Evolutionary conservation across 1,284 basidiomycete genomes (phyloP).

Genomic region (Sanguinoderma infundibulare): DNA sequence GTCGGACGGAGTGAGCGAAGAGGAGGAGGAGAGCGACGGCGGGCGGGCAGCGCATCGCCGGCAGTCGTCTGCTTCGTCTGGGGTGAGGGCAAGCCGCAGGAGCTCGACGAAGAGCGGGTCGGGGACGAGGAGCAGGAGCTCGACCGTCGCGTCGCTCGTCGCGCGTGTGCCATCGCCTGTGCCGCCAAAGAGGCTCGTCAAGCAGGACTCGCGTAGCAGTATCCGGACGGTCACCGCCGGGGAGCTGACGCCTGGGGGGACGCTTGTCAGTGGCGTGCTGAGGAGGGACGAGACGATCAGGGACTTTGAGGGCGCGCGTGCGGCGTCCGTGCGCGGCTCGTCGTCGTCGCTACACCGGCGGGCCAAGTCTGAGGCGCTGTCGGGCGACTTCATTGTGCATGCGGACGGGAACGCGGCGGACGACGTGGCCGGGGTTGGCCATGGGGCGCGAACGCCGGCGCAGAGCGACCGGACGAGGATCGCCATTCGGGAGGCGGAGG

Average conservation of each 20-base stretch:
- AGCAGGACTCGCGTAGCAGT: conserved; percentile 64
- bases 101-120: conserved; percentile 29
- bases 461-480: conserved; percentile 43
- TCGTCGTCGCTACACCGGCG: conserved; percentile 20
- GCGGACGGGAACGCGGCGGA: background rate
- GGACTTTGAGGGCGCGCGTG: conserved; percentile 13
- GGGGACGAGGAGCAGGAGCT: conserved; percentile 59
- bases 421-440: background rate
- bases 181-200: conserved; percentile 34
- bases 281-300: conserved; percentile 29
- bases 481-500: conserved; percentile 55
- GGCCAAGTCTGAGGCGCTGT: conserved; percentile 22
- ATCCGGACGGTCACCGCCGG: conserved; percentile 66
- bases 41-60: background rate
- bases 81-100: conserved; percentile 16
- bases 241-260: conserved; percentile 35
- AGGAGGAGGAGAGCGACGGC: background rate
- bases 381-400: conserved; percentile 19
- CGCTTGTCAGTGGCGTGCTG: conserved; percentile 15
- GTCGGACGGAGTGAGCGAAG: conserved; percentile 28
- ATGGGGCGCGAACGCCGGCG: conserved; percentile 13
- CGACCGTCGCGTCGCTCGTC: conserved; percentile 60
- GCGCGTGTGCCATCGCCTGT: conserved; percentile 32
- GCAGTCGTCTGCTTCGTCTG: conserved; percentile 4
- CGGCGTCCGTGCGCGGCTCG: conserved; percentile 15